A percentile compares a stretch with the other conserved stretches of the same genome.
Conservation (phyloP, 169 alveolate species). For the Eimeria brunetti region DNA sequence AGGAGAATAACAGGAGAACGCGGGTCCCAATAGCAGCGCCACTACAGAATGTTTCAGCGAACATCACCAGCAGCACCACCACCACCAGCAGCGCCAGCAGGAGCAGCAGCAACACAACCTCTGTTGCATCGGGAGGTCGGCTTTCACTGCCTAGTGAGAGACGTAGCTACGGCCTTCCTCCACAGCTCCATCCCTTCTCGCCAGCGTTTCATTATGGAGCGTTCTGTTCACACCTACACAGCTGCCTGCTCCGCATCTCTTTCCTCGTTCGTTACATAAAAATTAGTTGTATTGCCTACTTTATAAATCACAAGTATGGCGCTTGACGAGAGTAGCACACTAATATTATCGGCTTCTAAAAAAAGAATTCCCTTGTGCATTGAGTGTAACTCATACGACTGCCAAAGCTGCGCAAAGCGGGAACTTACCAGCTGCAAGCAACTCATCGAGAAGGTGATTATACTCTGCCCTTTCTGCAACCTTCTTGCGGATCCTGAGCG, state of each 20-base stretch:
- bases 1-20: not conserved
- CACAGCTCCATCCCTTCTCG: slow-evolving; percentile 70
- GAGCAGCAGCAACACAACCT: not conserved
- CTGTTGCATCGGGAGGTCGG: not conserved
- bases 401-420: not conserved
- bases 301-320: not conserved
- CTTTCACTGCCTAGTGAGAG: slow-evolving; percentile 19
- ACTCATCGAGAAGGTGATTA: slow-evolving; percentile 58
- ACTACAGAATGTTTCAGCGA: not conserved
- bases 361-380: not conserved
- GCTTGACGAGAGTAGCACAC: not conserved
- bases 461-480: slow-evolving; percentile 67
- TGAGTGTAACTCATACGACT: not conserved
- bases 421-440: slow-evolving; percentile 51
- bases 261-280: too few species aligned
- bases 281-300: not conserved
- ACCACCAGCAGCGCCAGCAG: too few species aligned
- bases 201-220: slow-evolving; percentile 69
- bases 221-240: slow-evolving; percentile 29
- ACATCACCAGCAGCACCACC: not conserved
- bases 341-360: not conserved
- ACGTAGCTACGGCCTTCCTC: slow-evolving; percentile 64
- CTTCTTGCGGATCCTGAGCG: slow-evolving; percentile 59
- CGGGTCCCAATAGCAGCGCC: not conserved
- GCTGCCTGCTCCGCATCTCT: not conserved